Conservation (phyloP, 1,284 basidiomycete genomes). For the Puccinia coronata region DNA sequence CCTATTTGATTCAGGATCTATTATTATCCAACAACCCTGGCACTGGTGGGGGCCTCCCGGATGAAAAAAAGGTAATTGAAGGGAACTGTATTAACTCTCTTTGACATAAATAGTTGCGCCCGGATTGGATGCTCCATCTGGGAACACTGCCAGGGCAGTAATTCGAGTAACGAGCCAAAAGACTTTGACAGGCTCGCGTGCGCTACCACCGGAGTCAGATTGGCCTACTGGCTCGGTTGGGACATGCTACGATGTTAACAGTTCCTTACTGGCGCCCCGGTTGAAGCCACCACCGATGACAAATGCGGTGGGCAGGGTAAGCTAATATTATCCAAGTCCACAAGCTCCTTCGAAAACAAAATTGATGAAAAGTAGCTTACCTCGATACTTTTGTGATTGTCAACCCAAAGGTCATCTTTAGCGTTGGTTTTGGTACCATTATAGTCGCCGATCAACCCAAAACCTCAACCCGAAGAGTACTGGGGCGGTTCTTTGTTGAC, state of each 20-base stretch:
- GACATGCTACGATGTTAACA: conserved; percentile 41
- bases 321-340: background rate
- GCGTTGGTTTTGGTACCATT: conserved; percentile 35
- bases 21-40: conserved; percentile 38
- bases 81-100: background rate
- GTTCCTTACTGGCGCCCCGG: background rate
- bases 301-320: conserved; percentile 30
- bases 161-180: conserved; percentile 21
- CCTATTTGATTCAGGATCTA: conserved; percentile 27
- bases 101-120: conserved; percentile 44
- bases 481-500: conserved; percentile 47
- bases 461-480: background rate
- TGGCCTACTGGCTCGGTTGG: conserved; percentile 23
- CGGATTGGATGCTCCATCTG: conserved; percentile 28
- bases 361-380: background rate
- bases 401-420: conserved; percentile 25
- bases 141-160: conserved; percentile 38
- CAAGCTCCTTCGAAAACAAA: background rate
- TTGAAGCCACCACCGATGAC: background rate
- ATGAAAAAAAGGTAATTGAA: conserved; percentile 53
- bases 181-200: background rate
- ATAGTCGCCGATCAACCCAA: conserved; percentile 1
- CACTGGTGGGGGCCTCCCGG: no score
- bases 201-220: conserved; percentile 23
- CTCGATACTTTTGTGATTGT: background rate